Base-by-base conservation (phyloP, 768 basidiomycete genomes). In the Serendipita indica region DNA sequence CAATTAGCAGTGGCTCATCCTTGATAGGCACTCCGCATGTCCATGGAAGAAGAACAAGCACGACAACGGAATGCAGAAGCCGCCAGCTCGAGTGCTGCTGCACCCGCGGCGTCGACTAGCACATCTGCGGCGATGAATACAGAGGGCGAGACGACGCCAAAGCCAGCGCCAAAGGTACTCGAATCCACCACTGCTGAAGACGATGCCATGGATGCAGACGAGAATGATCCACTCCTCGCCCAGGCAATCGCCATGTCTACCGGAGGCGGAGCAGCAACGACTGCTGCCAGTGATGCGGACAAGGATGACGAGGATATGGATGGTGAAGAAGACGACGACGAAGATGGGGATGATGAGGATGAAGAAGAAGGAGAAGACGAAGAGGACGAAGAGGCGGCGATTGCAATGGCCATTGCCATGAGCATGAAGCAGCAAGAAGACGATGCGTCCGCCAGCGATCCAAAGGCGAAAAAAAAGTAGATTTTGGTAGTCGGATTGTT, bases 21-120 rank as follows among this genome's bases (percentile, higher is more conserved):
- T 20, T 5, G n/a, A n/a, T 63, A 96, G 93, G 94, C 92, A 7
- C 78, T 99, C 39, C 86, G 93, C 33, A 89, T 98, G 88, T 97
- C 93, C 1, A 82, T 98, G 78, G 89, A 94, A 72, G 92, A 96
- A 68, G 90, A 91, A 56, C 82, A 84, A 66, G 89, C 89, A 16
- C 83, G 92, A 27, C 66, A 67, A 45, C 66, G 64, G 6, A 77
- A 75, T 10, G 75, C 79, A 75, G 75, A 75, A 6, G 73, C 76
- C 3, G 60, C 62, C 2, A 58, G 66, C 10, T 35, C 70, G 2
- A 73, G 71, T 54, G 73, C 78, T 16, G 72, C 69, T 0, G 39
- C 69, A 1, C 45, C 69, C 2, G 58, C 63, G 0, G 46, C 68
- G 22, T 57, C 65, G 62, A 59, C 75, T n/a, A 66, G 73, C 13